Conservation (phyloP, 176 grass and related monocot species). For the Bromus sterilis region DNA sequence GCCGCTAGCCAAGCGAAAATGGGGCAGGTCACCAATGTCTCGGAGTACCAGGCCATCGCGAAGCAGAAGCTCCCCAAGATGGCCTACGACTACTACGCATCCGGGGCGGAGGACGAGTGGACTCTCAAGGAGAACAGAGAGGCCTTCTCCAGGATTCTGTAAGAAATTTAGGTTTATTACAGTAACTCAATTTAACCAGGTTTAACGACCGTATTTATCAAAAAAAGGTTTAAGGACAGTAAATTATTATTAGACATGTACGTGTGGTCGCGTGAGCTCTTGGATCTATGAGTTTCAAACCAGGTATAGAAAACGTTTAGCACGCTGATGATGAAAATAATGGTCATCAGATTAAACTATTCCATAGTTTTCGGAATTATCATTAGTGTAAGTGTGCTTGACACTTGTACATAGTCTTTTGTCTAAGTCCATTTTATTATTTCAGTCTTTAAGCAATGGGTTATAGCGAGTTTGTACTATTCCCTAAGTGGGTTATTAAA, state of each 20-base stretch:
- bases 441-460: too few relatives aligned
- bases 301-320: background rate
- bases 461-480: too few relatives aligned
- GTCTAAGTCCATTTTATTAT: too few relatives aligned
- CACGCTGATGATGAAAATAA: background rate
- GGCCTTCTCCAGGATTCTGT: slow-evolving; percentile 89
- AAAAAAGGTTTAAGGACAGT: too few relatives aligned
- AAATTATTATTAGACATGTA: background rate
- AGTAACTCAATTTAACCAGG: background rate
- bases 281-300: background rate
- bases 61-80: slow-evolving; percentile 83
- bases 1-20: background rate
- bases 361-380: too few relatives aligned
- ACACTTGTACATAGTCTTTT: too few relatives aligned
- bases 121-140: slow-evolving; percentile 84
- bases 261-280: background rate
- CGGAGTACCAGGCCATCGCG: slow-evolving; percentile 71
- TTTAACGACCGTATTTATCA: background rate
- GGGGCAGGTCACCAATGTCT: slow-evolving; percentile 74
- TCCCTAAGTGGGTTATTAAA: too few relatives aligned
- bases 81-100: slow-evolving; percentile 79
- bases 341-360: background rate
- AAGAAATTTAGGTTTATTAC: background rate
- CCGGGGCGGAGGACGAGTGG: slow-evolving; percentile 87
- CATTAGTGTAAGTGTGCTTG: too few relatives aligned